These are phyloP conservation scores for Leishmania guyanensis DNA, from an alignment of 208 protist species.

Conservation along the genomic window DNA sequence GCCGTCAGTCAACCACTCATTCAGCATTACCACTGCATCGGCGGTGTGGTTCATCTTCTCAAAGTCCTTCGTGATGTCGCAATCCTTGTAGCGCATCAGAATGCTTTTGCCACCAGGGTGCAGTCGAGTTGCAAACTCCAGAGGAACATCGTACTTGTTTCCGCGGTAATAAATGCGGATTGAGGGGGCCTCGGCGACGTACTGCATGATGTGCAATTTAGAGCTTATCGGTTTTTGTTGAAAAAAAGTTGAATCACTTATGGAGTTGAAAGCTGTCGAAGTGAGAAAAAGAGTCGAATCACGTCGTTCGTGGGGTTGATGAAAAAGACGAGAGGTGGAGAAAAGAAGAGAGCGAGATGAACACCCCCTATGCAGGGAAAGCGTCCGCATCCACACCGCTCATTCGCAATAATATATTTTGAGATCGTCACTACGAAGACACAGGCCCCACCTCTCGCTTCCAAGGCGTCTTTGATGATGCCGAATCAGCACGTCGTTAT, in stretches of 20 bases:
- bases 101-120: slow-evolving; percentile 33
- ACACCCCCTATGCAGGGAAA: no score
- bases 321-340: background rate
- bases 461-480: no score
- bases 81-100: slow-evolving; percentile 31
- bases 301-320: background rate
- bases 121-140: slow-evolving; percentile 23
- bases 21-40: slow-evolving; percentile 21
- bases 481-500: no score
- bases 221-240: background rate
- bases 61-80: slow-evolving; percentile 36
- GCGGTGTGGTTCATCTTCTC: slow-evolving; percentile 28
- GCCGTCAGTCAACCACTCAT: slow-evolving; percentile 12
- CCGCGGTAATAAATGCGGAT: slow-evolving; percentile 33
- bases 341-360: background rate
- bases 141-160: slow-evolving; percentile 35
- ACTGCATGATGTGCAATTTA: background rate
- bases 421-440: no score
- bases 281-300: background rate
- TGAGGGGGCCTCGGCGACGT: background rate
- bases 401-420: no score
- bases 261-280: background rate
- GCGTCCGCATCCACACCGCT: no score
- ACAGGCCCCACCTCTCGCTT: no score
- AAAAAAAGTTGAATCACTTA: background rate